Conservation (phyloP, 2,329 filamentous ascomycete genomes). For the Fusarium torreyae region DNA sequence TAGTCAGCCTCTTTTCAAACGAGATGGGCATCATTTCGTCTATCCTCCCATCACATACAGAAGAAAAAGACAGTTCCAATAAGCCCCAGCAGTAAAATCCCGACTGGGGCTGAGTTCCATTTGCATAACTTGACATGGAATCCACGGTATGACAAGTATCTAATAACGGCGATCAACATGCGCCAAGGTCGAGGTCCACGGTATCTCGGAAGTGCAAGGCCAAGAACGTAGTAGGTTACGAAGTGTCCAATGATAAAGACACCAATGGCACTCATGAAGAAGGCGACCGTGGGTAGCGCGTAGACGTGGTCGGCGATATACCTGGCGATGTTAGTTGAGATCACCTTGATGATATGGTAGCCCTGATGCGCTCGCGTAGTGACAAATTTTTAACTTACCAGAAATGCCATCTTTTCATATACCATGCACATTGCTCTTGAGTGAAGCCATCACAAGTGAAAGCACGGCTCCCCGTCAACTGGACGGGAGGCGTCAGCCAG, state of each 20-base stretch:
- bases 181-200: accelerated
- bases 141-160: conserved; percentile 1
- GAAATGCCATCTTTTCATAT: conserved; percentile 6
- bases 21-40: neutral
- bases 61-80: neutral
- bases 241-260: neutral
- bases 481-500: conserved; percentile 3
- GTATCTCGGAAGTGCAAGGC: accelerated
- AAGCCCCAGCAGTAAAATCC: neutral
- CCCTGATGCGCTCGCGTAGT: no score
- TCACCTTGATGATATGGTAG: no score
- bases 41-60: neutral
- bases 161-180: accelerated
- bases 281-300: neutral
- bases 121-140: neutral
- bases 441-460: conserved; percentile 6
- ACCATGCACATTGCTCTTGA: neutral
- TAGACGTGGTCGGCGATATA: conserved; percentile 4
- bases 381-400: neutral
- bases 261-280: conserved; percentile 3
- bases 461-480: conserved; percentile 4
- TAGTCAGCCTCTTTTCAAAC: no score
- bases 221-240: neutral
- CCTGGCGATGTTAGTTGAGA: neutral
- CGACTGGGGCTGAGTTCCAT: neutral